These are phyloP conservation scores for Prunus kanzakura DNA, from an alignment of 306 rosid genomes.

Conservation along the genomic window DNA sequence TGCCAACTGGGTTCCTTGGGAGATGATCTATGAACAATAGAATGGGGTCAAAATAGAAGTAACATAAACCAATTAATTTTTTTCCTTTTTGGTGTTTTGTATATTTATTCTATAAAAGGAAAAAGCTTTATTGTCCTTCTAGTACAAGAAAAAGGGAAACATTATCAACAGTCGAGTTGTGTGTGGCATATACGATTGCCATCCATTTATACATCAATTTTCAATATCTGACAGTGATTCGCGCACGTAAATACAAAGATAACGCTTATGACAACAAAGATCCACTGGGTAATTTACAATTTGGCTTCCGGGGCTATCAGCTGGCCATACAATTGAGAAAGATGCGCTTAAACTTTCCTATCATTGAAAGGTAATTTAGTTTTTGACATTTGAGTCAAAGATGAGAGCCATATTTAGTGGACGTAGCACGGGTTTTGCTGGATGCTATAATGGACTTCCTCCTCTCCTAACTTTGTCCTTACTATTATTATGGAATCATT, in stretches of 20 bases:
- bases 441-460: neutral
- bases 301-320: neutral
- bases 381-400: too few species aligned
- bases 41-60: neutral
- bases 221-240: too few species aligned
- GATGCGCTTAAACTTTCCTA: neutral
- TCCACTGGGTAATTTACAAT: neutral
- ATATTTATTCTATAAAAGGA: neutral
- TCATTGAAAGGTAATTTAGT: neutral
- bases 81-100: neutral
- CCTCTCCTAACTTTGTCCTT: neutral
- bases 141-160: neutral
- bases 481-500: neutral
- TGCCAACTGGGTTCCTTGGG: neutral
- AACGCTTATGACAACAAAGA: neutral
- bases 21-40: neutral
- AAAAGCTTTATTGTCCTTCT: neutral
- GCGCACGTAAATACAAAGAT: too few species aligned
- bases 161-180: neutral
- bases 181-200: neutral
- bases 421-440: too few species aligned
- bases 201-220: neutral
- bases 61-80: neutral
- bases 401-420: too few species aligned
- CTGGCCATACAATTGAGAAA: neutral